phyloP scores from a whole-genome alignment of 2,329 filamentous ascomycete species.

The Fonsecaea pedrosoi region DNA sequence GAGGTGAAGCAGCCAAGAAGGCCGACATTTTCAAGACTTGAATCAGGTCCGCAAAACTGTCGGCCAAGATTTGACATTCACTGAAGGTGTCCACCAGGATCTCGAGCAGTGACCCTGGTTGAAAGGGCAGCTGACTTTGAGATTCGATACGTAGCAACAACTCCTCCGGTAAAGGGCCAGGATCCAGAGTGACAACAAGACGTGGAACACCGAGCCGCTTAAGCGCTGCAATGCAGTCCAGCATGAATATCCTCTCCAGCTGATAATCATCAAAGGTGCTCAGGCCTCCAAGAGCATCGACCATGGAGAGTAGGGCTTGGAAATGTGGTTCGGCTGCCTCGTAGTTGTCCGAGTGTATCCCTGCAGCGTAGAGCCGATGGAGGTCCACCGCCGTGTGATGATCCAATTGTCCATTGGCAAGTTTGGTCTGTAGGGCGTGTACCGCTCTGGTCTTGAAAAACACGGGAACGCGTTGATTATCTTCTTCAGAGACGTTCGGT shows the following conservation, averaged over 20 bases:
- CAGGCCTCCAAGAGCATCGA: conserved; percentile 33
- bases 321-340: conserved; percentile 36
- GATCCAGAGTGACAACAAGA: conserved; percentile 29
- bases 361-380: conserved; percentile 31
- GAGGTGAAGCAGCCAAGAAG: conserved; percentile 16
- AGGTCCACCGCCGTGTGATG: conserved; percentile 33
- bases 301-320: conserved; percentile 35
- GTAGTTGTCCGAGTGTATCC: conserved; percentile 19
- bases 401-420: conserved; percentile 29
- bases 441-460: conserved; percentile 37
- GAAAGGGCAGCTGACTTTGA: conserved; percentile 13
- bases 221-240: conserved; percentile 27
- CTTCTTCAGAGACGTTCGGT: conserved; percentile 27
- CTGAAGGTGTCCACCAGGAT: conserved; percentile 13
- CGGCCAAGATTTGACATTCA: conserved; percentile 4
- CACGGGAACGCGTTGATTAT: conserved; percentile 24
- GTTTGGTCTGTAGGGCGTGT: conserved; percentile 28
- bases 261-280: conserved; percentile 35
- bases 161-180: conserved; percentile 24
- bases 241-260: conserved; percentile 30
- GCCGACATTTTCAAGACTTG: conserved; percentile 27
- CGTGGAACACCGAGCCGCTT: conserved; percentile 22
- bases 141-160: conserved; percentile 15
- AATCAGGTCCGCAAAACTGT: conserved; percentile 26
- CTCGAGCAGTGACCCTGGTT: conserved; percentile 21